phyloP scores from a whole-genome alignment of 2,329 filamentous ascomycete species.

The Cladophialophora immunda region DNA sequence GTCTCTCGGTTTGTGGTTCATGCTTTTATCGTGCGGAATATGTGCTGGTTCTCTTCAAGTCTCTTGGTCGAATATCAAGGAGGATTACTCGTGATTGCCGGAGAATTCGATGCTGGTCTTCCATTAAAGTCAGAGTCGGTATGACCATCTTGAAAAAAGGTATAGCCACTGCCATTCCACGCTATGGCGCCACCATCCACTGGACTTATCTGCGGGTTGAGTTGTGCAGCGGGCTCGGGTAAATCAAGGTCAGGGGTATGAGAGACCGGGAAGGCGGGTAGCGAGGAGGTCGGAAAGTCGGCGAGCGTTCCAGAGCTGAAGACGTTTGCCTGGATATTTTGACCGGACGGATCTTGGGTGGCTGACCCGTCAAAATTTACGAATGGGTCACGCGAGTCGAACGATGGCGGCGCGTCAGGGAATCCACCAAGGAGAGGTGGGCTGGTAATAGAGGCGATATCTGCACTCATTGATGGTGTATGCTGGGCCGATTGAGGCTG shows the following conservation, averaged over 20 bases:
- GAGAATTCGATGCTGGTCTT: constrained; percentile 1
- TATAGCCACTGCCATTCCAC: not conserved
- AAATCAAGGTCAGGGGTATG: not conserved
- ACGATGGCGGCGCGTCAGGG: constrained; percentile 7
- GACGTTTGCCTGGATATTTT: not conserved
- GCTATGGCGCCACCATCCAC: not conserved
- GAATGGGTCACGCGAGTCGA: constrained; percentile 15
- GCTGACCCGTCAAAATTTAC: constrained; percentile 11
- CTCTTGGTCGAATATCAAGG: not conserved
- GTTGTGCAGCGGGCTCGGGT: not conserved
- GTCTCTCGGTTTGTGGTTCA: not conserved
- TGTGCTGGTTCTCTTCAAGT: not conserved
- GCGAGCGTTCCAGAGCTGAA: constrained; percentile 1
- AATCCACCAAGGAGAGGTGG: constrained; percentile 6
- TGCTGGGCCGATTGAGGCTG: constrained; percentile 5
- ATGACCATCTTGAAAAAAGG: not conserved
- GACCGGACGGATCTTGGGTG: not conserved
- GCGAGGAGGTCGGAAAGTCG: not conserved
- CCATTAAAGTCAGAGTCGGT: constrained; percentile 1
- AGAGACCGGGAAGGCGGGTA: not conserved
- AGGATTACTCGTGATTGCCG: constrained; percentile 5
- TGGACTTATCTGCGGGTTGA: constrained; percentile 3
- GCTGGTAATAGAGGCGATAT: constrained; percentile 8
- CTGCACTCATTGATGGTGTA: constrained; percentile 12
- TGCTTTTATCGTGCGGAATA: not conserved